Percentiles rank a stretch among this genome's conserved stretches.
Conservation (phyloP, 2,329 filamentous ascomycete genomes). For the Pestalotiopsis sp. region DNA sequence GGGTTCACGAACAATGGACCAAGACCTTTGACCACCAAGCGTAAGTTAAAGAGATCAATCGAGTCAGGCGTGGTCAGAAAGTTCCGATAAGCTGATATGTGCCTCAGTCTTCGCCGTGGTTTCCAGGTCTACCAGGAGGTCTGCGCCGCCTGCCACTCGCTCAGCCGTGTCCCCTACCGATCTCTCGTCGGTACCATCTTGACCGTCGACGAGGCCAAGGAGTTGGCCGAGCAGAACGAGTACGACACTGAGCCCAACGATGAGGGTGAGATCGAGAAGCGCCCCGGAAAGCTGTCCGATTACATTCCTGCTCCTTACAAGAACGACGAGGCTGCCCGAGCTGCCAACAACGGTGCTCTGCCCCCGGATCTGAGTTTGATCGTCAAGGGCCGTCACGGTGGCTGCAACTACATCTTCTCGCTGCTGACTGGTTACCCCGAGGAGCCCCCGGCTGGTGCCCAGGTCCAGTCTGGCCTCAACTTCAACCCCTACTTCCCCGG, state of each 20-base stretch:
- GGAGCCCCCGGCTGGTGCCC: conserved; percentile 86
- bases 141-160: conserved; percentile 96
- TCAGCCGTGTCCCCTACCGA: conserved; percentile 92
- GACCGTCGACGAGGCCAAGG: conserved; percentile 98
- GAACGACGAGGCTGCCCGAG: conserved; percentile 97
- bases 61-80: not conserved
- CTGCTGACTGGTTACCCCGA: conserved; percentile 97
- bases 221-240: conserved; percentile 94
- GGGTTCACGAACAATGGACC: conserved; percentile 88
- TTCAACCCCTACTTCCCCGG: conserved; percentile 99
- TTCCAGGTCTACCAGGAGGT: conserved; percentile 99
- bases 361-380: conserved; percentile 98
- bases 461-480: conserved; percentile 88
- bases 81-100: not conserved
- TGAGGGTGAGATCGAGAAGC: conserved; percentile 97
- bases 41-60: conserved; percentile 62
- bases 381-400: conserved; percentile 95
- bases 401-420: conserved; percentile 98
- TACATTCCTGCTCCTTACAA: conserved; percentile 95
- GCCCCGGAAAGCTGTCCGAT: conserved; percentile 96
- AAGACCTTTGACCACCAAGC: conserved; percentile 98
- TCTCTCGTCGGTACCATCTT: conserved; percentile 85
- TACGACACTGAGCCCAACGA: conserved; percentile 98
- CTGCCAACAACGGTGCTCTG: conserved; percentile 96
- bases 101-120: conserved; percentile 86